A percentile compares a stretch with the other conserved stretches of the same genome.
Conservation (phyloP, 2,329 filamentous ascomycete species). For the Sclerotinia borealis region DNA sequence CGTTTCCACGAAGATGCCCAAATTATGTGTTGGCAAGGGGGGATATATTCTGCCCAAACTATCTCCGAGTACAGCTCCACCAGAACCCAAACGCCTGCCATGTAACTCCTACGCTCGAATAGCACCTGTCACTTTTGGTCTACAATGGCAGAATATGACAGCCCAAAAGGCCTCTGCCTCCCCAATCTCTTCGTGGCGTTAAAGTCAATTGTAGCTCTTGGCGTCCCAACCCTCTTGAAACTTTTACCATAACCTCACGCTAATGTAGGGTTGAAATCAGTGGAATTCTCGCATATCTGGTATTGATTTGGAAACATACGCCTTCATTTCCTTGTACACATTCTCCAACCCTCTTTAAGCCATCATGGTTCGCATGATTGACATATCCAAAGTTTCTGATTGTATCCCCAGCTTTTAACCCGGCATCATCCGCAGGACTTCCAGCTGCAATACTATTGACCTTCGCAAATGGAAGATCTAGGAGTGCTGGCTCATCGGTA, state of each 20-base stretch:
- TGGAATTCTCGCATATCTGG: neutral
- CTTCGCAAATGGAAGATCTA: constrained; percentile 71
- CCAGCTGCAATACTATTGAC: constrained; percentile 74
- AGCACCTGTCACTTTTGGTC: constrained; percentile 22
- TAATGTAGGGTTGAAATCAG: constrained; percentile 33
- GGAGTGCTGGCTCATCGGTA: constrained; percentile 31
- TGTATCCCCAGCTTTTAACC: constrained; percentile 72
- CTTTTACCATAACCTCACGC: constrained; percentile 65
- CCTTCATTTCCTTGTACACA: constrained; percentile 85
- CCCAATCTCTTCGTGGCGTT: constrained; percentile 76
- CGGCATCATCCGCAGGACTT: constrained; percentile 79
- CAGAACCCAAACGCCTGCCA: constrained; percentile 17
- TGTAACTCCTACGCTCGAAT: constrained; percentile 17
- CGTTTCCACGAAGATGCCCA: neutral
- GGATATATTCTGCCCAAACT: neutral
- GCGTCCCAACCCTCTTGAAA: constrained; percentile 41
- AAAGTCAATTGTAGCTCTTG: constrained; percentile 64
- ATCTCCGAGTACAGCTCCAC: neutral
- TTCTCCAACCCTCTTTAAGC: constrained; percentile 78
- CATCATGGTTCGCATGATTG: constrained; percentile 79
- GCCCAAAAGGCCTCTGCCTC: constrained; percentile 80
- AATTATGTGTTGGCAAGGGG: neutral
- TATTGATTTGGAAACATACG: constrained; percentile 47
- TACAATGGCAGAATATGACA: constrained; percentile 83
- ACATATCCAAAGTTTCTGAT: constrained; percentile 82